Percentiles rank a stretch among this genome's conserved stretches.
Conservation (phyloP, 2,329 filamentous ascomycete species). For the Colletotrichum navitas region DNA sequence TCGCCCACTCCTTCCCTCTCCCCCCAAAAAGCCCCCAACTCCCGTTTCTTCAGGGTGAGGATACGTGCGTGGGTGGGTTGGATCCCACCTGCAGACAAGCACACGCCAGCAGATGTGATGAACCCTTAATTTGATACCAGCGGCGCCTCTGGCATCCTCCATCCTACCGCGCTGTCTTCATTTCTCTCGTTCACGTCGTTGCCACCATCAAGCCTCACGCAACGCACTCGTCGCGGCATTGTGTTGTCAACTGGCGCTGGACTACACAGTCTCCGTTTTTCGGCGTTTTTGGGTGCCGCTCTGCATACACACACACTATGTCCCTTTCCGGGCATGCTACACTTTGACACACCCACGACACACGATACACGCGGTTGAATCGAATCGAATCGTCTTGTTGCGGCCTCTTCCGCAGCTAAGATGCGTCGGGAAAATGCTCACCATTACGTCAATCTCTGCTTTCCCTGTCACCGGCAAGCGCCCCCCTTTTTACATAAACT, state of each 20-base stretch:
- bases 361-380: constrained; percentile 30
- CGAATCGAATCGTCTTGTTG: constrained; percentile 23
- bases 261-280: constrained; percentile 7
- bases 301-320: neutral
- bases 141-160: constrained; percentile 12
- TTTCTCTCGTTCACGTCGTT: neutral
- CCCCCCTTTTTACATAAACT: neutral
- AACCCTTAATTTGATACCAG: constrained; percentile 34
- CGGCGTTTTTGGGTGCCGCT: constrained; percentile 13
- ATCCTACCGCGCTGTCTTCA: constrained; percentile 13
- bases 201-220: constrained; percentile 12
- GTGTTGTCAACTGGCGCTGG: constrained; percentile 1
- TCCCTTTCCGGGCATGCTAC: constrained; percentile 1
- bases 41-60: constrained; percentile 38
- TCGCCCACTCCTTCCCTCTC: constrained; percentile 8
- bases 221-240: constrained; percentile 1
- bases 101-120: constrained; percentile 40
- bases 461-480: neutral
- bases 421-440: constrained; percentile 5
- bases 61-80: constrained; percentile 39
- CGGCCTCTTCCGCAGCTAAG: constrained; percentile 15
- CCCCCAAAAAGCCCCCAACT: constrained; percentile 18
- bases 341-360: constrained; percentile 32
- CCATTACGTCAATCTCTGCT: constrained; percentile 27
- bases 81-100: constrained; percentile 41